Base-by-base conservation (phyloP, 179 eudicot species). In the Heliamphora pulchella region DNA sequence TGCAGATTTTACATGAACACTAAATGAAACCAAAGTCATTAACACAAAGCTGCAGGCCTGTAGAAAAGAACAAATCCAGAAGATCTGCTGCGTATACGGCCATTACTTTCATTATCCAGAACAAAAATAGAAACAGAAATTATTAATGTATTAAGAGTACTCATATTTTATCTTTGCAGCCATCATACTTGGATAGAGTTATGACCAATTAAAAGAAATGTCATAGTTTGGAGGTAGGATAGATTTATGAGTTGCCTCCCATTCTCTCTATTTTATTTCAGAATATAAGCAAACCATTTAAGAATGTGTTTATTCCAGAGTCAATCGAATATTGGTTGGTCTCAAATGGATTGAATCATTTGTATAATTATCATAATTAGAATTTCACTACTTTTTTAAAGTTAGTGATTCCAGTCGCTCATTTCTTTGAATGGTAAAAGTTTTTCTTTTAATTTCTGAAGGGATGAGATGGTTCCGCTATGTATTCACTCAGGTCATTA, bases 1-100 rank as follows among this genome's bases (percentile, higher is more conserved):
- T 96, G 90, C 59, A 61, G 79, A 79, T 63, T 46, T 78, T 46
- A 76, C 58, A 80, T 44, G 65, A 62, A 51, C 17, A 58, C 14
- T 31, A 71, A n/a, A 73, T 14, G 44, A 3, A 31, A 74, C 59
- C 18, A 55, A 9, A 18, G n/a, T 11, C 41, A 67, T 43, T 41
- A 67, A 67, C 18, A 67, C 48, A 43, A 39, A 13, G 48, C 39
- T 67, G 50, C 18, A 67, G n/a, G 41, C 71, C 71, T 41, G 62
- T 67, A 41, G 43, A 67, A 41, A 41, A 67, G 13, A 67, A 66
- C 48, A 31, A 13, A 67, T 8, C 71, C 71, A 67, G 1, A 67
- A 7, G 3, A 18, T 47, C 55, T 48, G 75, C 17, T 47, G 39
- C 7, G 0, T 46, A 71, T 18, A 71, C 15, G 14, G 63, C 57